These are phyloP conservation scores for Termitomyces sp. DNA, from an alignment of 768 basidiomycete species.

Conservation along the genomic window DNA sequence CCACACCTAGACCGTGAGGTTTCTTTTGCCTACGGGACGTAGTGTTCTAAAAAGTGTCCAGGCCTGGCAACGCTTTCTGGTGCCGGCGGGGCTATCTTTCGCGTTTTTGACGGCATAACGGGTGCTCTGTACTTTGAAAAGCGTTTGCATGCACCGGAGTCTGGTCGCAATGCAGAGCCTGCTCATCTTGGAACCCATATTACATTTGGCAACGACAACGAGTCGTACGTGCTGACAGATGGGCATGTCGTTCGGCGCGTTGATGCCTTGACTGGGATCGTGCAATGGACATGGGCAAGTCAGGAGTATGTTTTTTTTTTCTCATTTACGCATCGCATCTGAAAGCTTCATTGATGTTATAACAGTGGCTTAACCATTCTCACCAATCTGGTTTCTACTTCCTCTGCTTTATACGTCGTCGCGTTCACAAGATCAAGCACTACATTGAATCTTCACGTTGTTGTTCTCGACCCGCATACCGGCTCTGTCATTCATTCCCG, in stretches of 20 bases:
- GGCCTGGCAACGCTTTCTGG: conserved; percentile 75
- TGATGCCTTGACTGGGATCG: conserved; percentile 42
- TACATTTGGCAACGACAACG: conserved; percentile 23
- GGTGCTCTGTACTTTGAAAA: conserved; percentile 61
- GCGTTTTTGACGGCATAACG: conserved; percentile 56
- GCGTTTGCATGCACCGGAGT: conserved; percentile 41
- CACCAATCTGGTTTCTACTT: conserved; percentile 52
- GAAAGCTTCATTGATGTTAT: not conserved
- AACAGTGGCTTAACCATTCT: conserved; percentile 59
- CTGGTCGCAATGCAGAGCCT: conserved; percentile 45
- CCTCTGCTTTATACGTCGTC: conserved; percentile 48
- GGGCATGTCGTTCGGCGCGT: conserved; percentile 53
- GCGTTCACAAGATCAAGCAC: conserved; percentile 45
- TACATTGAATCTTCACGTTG: conserved; percentile 63
- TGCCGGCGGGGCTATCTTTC: conserved; percentile 59
- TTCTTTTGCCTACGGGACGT: not conserved
- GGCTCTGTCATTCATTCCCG: conserved; percentile 45
- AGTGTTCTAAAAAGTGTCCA: conserved; percentile 20
- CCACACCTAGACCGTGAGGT: conserved; percentile 49
- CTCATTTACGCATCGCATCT: not conserved
- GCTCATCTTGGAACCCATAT: conserved; percentile 50
- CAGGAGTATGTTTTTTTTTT: conserved; percentile 44
- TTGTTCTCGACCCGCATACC: conserved; percentile 47
- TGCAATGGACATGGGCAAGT: conserved; percentile 70
- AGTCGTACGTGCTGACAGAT: conserved; percentile 52